A percentile compares a stretch with the other conserved stretches of the same genome.
Evolutionary conservation across 345 rosid species (phyloP).

Genomic region (Acer saccharum): DNA sequence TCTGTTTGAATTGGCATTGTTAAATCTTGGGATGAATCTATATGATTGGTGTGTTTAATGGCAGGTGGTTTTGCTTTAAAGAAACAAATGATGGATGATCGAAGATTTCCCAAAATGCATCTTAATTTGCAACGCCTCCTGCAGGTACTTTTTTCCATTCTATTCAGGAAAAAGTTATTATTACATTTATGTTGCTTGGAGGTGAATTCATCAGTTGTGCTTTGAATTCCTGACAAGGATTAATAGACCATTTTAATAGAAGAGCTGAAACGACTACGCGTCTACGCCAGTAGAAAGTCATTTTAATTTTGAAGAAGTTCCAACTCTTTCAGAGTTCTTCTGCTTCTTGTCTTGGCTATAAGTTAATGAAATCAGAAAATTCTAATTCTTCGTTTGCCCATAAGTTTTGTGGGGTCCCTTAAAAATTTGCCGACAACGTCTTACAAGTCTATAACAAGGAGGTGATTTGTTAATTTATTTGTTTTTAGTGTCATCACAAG

Average conservation of each 20-base stretch:
- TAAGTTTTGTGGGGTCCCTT: not conserved
- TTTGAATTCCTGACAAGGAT: conserved; percentile 12
- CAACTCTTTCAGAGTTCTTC: not conserved
- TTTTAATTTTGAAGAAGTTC: not conserved
- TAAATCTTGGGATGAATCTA: not conserved
- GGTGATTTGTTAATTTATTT: not conserved
- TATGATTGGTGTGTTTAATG: conserved; percentile 14
- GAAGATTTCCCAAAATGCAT: conserved; percentile 93
- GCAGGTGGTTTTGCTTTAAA: conserved; percentile 85
- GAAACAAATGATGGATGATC: conserved; percentile 90
- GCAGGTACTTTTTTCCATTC: conserved; percentile 55
- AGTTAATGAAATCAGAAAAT: not conserved
- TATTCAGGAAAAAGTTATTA: not conserved
- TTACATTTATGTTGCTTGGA: not conserved
- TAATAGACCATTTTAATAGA: not conserved
- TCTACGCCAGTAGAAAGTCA: not conserved
- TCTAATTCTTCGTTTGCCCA: not conserved
- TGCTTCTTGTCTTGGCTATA: not conserved
- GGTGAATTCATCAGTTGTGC: not conserved
- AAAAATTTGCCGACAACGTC: not conserved
- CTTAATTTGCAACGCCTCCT: conserved; percentile 89
- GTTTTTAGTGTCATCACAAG: not conserved
- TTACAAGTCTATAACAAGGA: not conserved
- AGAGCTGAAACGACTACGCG: not conserved
- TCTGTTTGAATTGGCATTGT: conserved; percentile 7